phyloP scores from a whole-genome alignment of 208 protist species.

The Porcisia deanei region DNA sequence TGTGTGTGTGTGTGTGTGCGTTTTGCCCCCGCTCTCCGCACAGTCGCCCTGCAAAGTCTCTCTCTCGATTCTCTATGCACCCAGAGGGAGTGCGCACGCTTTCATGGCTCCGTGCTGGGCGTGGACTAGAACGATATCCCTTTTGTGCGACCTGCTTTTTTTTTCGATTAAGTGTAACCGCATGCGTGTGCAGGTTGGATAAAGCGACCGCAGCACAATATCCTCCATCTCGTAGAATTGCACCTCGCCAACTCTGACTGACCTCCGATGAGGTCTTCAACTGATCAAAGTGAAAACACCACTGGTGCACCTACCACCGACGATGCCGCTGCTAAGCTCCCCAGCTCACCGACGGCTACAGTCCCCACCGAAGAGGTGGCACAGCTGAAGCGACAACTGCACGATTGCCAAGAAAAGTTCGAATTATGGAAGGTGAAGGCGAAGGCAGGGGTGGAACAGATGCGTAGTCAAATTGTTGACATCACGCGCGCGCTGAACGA shows the following conservation, averaged over 20 bases:
- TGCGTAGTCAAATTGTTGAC: conserved; percentile 61
- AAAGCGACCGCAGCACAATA: neutral
- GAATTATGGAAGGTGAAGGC: conserved; percentile 74
- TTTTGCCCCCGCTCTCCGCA: neutral
- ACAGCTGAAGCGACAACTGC: conserved; percentile 50
- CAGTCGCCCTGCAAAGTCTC: too few relatives aligned
- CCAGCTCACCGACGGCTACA: neutral
- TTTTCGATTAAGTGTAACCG: too few relatives aligned
- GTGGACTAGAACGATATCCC: neutral
- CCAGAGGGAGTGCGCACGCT: neutral
- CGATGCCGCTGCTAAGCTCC: neutral
- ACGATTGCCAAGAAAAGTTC: conserved; percentile 62
- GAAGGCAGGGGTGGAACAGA: conserved; percentile 70
- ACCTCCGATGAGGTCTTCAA: neutral
- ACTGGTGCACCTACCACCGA: neutral
- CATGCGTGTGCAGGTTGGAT: neutral
- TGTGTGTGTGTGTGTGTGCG: neutral
- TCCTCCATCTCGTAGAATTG: neutral
- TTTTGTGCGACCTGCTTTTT: too few relatives aligned
- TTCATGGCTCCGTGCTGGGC: neutral
- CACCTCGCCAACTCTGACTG: neutral
- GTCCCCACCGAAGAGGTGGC: conserved; percentile 6
- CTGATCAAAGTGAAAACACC: neutral
- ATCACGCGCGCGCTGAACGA: conserved; percentile 43
- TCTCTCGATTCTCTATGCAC: neutral